A percentile compares a stretch with the other conserved stretches of the same genome.
These are phyloP conservation scores for maize (Zea mays) DNA, from an alignment of 176 grass and related monocot genomes.

Conservation along the genomic window Zm-B73-REFERENCE-NAM-5.0 NC_050104.1:108135001-108135500, in stretches of 20 bases:
- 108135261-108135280: background rate
- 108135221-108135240: background rate
- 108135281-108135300: background rate
- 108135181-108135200: background rate
- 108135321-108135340: conserved; percentile 98
- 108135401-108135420: conserved; percentile 79
- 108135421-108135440: conserved; percentile 45
- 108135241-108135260: background rate
- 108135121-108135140: background rate
- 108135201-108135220: background rate
- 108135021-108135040: background rate
- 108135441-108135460: conserved; percentile 9
- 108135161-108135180: background rate
- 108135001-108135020: background rate
- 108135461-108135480: background rate
- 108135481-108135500: background rate
- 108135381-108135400: conserved; percentile 93
- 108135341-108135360: conserved; percentile 92
- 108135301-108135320: conserved; percentile 20
- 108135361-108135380: conserved; percentile 96
- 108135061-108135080: conserved; percentile 23
- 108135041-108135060: conserved; percentile 20
- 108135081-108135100: background rate
- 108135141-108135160: background rate
- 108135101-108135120: background rate